Base-by-base conservation (phyloP, 495 filamentous ascomycete genomes). In the Aspergillus sparsus region DNA sequence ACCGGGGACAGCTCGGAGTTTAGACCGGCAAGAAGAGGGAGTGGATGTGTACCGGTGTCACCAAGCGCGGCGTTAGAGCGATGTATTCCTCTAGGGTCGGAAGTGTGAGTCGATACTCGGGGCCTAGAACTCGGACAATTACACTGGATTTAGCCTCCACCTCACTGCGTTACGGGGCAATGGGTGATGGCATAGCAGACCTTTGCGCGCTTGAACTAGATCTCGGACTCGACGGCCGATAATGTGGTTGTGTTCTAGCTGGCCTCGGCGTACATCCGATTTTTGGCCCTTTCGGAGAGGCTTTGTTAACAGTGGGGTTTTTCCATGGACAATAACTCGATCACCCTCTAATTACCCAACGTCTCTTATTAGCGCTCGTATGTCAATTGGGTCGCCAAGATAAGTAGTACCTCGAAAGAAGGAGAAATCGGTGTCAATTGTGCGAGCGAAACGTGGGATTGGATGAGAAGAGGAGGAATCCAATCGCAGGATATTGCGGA, bases 51-150 rank as follows among this genome's bases (percentile, higher is more conserved):
- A 89, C 88, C 61, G 89, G 89, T 51, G 89, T 91, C 16, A 91
- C 89, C 9, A 85, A 62, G 21, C 90, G 79, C 58, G 83, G 83
- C 37, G 81, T 85, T 36, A 84, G 67, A 10, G 80, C 73, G 32
- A 90, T 82, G 67, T 91, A 92, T 71, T 92, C 87, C 45, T 84
- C 87, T 13, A 92, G 70, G 1, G 85, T 87, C 7, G 89, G 88
- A 39, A 81, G 79, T 33, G 80, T 80, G 34, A 89, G 68, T 60
- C 85, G 78, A 57, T 81, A 82, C 16, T 78, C 72, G 1, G 65
- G 65, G 10, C 80, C 80, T 80, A 32, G 13, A 56, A 15, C 15
- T 44, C 8, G 27, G 37, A 34, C 46, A 7, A 53, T 46, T 10
- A 1, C 21, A 27, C 21, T 27, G 21, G 21, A 27, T 27, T 27